phyloP scores from a whole-genome alignment of 768 basidiomycete genomes.

The Hypsizygus marmoreus region DNA sequence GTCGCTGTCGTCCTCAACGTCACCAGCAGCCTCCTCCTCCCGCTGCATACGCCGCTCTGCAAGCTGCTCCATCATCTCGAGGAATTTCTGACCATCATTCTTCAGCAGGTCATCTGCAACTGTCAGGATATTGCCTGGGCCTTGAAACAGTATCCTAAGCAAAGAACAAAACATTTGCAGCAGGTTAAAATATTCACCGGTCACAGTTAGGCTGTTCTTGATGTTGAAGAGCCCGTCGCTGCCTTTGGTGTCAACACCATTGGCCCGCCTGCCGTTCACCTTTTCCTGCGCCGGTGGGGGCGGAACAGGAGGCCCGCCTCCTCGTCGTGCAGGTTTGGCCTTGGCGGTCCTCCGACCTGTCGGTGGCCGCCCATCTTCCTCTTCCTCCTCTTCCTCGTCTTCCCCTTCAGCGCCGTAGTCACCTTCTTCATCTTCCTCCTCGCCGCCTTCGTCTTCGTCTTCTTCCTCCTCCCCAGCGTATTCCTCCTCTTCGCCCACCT shows the following conservation, averaged over 20 bases:
- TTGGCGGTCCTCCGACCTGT: constrained; percentile 8
- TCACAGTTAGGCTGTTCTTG: constrained; percentile 80
- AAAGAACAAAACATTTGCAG: constrained; percentile 5
- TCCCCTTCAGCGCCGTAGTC: constrained; percentile 65
- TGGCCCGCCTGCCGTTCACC: constrained; percentile 11
- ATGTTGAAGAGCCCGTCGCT: constrained; percentile 70
- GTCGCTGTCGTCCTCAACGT: constrained; percentile 50
- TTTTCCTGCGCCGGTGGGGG: constrained; percentile 22
- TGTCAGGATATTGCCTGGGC: constrained; percentile 92
- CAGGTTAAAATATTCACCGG: constrained; percentile 49
- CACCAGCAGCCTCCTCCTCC: constrained; percentile 63
- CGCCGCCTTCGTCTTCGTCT: constrained; percentile 41
- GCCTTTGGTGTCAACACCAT: constrained; percentile 29
- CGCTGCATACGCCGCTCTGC: constrained; percentile 92
- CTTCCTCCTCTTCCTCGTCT: constrained; percentile 49
- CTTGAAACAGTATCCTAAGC: constrained; percentile 36
- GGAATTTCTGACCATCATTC: constrained; percentile 98
- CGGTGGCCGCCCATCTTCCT: constrained; percentile 10
- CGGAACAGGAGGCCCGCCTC: constrained; percentile 17
- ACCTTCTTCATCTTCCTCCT: constrained; percentile 51
- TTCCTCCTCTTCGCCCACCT: constrained; percentile 40
- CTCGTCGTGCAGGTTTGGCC: constrained; percentile 18
- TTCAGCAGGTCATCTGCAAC: constrained; percentile 98
- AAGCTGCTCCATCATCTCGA: constrained; percentile 99
- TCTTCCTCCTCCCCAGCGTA: constrained; percentile 43